Evolutionary conservation across 1,284 basidiomycete genomes (phyloP).

Genomic region (Leccinum olivaceoglutinosum): DNA sequence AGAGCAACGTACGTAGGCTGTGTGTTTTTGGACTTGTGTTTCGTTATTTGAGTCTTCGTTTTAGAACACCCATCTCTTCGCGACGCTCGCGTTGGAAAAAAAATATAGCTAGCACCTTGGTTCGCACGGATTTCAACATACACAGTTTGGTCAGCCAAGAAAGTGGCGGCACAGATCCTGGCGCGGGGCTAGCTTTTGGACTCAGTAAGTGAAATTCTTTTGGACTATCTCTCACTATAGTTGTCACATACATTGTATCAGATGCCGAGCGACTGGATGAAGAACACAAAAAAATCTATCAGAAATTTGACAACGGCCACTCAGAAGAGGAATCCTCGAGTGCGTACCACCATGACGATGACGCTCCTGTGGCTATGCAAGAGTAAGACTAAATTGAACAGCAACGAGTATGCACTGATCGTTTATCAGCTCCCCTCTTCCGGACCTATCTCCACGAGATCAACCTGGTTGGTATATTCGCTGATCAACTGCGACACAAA

Average conservation of each 20-base stretch:
- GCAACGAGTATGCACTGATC: neutral
- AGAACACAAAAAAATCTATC: constrained; percentile 7
- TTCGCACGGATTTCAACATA: constrained; percentile 1
- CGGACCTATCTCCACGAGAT: constrained; percentile 3
- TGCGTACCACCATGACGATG: constrained; percentile 21
- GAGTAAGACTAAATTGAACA: neutral
- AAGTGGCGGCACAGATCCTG: neutral
- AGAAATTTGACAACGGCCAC: constrained; percentile 7
- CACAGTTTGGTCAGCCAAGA: neutral
- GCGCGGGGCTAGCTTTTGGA: constrained; percentile 16
- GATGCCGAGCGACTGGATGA: constrained; percentile 1
- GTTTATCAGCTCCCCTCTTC: constrained; percentile 5
- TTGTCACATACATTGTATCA: constrained; percentile 1
- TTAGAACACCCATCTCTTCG: constrained; percentile 8
- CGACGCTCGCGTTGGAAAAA: neutral
- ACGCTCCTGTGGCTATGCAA: constrained; percentile 17
- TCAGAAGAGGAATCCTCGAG: constrained; percentile 3
- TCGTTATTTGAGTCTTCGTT: neutral
- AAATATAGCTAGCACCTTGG: constrained; percentile 18
- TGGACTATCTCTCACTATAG: neutral
- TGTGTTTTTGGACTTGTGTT: neutral
- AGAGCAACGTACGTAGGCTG: constrained; percentile 7
- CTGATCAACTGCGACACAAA: constrained; percentile 11
- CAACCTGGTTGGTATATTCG: constrained; percentile 2
- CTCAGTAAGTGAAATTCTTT: constrained; percentile 12